phyloP scores from a whole-genome alignment of 176 grass and related monocot species.

The maize (Zea mays) region DNA sequence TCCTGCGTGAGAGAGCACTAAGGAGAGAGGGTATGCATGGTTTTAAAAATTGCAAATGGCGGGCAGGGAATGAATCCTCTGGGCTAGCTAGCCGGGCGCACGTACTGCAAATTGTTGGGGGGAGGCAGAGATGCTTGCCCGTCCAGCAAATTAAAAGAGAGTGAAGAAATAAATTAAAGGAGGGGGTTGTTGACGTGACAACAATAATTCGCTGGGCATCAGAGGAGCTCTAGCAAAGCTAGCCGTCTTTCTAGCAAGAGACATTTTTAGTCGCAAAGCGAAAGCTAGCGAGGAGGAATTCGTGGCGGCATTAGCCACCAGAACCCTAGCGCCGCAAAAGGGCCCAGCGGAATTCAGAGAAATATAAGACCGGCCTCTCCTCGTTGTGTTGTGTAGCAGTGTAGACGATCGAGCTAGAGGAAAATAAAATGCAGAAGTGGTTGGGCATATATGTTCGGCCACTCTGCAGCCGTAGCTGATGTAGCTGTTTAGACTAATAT shows the following conservation, averaged over 20 bases:
- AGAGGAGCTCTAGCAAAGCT: constrained; percentile 49
- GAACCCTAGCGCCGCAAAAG: too few species aligned
- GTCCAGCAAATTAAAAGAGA: constrained; percentile 31
- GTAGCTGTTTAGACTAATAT: too few species aligned
- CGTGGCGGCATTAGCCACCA: not conserved
- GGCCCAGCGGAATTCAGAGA: too few species aligned
- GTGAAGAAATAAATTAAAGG: not conserved
- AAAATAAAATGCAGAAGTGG: too few species aligned
- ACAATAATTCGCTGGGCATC: constrained; percentile 37
- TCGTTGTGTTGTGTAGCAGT: too few species aligned
- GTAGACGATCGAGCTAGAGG: too few species aligned
- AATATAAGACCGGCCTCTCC: too few species aligned
- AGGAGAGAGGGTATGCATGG: not conserved
- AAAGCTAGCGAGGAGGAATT: constrained; percentile 20
- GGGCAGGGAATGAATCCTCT: too few species aligned
- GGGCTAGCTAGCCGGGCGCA: too few species aligned
- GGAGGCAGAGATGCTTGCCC: constrained; percentile 34
- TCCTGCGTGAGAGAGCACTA: constrained; percentile 34
- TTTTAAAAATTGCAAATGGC: constrained; percentile 33
- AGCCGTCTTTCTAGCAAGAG: constrained; percentile 53
- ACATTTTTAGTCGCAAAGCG: constrained; percentile 43
- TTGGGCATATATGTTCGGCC: too few species aligned
- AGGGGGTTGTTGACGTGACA: constrained; percentile 49
- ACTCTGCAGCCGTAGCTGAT: too few species aligned
- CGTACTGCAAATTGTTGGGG: constrained; percentile 19